These are phyloP conservation scores for Microbotryomycetes sp. DNA, from an alignment of 1,284 basidiomycete genomes.

Conservation along the genomic window DNA sequence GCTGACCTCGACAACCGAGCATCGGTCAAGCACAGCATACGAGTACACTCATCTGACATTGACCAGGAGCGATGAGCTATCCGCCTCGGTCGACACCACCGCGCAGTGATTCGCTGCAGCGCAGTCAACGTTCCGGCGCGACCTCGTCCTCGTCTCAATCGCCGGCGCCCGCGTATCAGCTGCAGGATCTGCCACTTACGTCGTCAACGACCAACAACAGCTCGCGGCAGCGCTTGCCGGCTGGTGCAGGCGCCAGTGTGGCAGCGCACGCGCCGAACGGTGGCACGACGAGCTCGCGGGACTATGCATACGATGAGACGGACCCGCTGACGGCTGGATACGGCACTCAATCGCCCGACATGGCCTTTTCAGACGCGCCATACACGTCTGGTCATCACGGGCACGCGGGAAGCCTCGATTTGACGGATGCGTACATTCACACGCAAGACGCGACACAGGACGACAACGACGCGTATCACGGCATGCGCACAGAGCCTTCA, in stretches of 20 bases:
- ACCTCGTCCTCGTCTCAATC: background rate
- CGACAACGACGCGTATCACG: background rate
- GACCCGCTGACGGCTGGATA: conserved; percentile 19
- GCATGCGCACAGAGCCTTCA: background rate
- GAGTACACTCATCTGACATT: too few species aligned
- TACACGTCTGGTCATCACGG: conserved; percentile 16
- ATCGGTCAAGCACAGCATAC: too few species aligned
- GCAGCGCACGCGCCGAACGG: background rate
- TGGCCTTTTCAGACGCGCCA: conserved; percentile 5
- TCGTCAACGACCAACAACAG: too few species aligned
- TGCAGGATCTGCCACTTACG: background rate
- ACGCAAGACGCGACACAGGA: background rate
- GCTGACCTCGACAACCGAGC: too few species aligned
- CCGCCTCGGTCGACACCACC: background rate
- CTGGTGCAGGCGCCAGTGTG: background rate
- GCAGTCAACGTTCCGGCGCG: background rate
- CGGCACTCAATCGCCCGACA: background rate
- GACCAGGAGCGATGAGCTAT: background rate
- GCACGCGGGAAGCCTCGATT: conserved; percentile 11
- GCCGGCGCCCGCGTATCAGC: background rate
- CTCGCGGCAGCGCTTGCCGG: background rate
- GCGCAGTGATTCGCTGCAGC: background rate
- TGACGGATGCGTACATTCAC: conserved; percentile 5
- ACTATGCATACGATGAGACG: conserved; percentile 2
- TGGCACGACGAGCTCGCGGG: background rate